Conservation (phyloP, 1,284 basidiomycete species). For the Rugosomyces carneus region DNA sequence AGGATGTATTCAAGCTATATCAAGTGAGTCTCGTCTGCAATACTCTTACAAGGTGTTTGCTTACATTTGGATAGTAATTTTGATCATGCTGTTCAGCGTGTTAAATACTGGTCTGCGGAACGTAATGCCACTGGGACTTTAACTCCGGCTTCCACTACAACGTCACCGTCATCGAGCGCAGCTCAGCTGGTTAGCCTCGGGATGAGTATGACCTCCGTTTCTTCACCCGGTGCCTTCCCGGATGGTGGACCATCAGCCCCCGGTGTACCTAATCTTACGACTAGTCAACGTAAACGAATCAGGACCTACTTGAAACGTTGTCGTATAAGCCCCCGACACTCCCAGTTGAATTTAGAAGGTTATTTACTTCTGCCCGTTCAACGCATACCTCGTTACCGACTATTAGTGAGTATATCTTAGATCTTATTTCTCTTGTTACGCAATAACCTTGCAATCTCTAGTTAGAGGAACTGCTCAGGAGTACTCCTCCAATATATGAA, state of each 20-base stretch:
- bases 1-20: slow-evolving; percentile 96
- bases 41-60: background rate
- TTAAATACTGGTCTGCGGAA: slow-evolving; percentile 77
- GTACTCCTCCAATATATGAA: slow-evolving; percentile 72
- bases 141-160: slow-evolving; percentile 33
- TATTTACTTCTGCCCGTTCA: slow-evolving; percentile 95
- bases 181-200: slow-evolving; percentile 60
- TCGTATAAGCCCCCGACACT: slow-evolving; percentile 81
- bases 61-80: slow-evolving; percentile 61
- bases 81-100: slow-evolving; percentile 82
- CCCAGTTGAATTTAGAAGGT: slow-evolving; percentile 94
- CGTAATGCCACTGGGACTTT: slow-evolving; percentile 33
- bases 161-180: slow-evolving; percentile 56
- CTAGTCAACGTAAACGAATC: slow-evolving; percentile 81
- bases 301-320: slow-evolving; percentile 84
- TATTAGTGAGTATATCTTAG: slow-evolving; percentile 51
- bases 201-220: slow-evolving; percentile 51
- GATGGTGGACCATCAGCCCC: slow-evolving; percentile 32
- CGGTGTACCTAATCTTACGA: slow-evolving; percentile 48
- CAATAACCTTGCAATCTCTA: slow-evolving; percentile 26
- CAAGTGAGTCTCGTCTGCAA: slow-evolving; percentile 55
- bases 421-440: background rate
- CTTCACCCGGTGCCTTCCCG: slow-evolving; percentile 38
- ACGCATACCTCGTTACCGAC: slow-evolving; percentile 90
- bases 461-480: slow-evolving; percentile 80